Conservation (phyloP, 352 stramenopile genomes). For the Globisporangium mamillatum region DNA sequence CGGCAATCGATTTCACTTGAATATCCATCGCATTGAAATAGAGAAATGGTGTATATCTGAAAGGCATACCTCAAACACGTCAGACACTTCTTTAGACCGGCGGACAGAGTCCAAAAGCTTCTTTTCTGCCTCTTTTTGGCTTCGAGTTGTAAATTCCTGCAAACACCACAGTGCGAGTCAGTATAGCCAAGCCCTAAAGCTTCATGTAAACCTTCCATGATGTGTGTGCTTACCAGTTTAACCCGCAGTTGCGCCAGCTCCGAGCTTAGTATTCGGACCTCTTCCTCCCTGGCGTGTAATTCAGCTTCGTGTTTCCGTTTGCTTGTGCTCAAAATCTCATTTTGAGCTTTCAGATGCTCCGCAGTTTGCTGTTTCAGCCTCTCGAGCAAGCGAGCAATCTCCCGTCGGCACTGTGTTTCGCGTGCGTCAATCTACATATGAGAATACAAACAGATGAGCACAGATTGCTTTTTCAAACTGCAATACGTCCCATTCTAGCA, state of each 20-base stretch:
- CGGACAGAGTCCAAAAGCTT: constrained; percentile 37
- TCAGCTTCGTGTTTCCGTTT: constrained; percentile 39
- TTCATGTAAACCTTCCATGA: background rate
- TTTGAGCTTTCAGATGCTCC: constrained; percentile 45
- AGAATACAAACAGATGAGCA: background rate
- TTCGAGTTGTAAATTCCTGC: constrained; percentile 39
- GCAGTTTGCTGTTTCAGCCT: constrained; percentile 43
- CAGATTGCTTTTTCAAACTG: background rate
- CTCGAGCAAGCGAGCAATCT: constrained; percentile 70
- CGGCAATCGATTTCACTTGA: background rate
- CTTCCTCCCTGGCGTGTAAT: constrained; percentile 44
- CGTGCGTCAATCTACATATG: constrained; percentile 39
- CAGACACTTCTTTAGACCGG: constrained; percentile 35
- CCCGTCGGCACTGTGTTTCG: constrained; percentile 62
- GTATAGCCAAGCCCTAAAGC: background rate
- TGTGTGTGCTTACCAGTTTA: constrained; percentile 34
- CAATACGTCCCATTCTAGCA: background rate
- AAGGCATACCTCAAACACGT: constrained; percentile 39
- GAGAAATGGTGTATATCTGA: background rate
- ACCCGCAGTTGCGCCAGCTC: constrained; percentile 50
- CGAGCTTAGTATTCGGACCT: constrained; percentile 43
- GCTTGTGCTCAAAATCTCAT: constrained; percentile 33
- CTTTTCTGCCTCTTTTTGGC: constrained; percentile 55
- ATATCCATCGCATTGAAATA: background rate
- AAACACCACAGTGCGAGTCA: background rate